These are phyloP conservation scores for Bryoglossum gracile DNA, from an alignment of 495 filamentous ascomycete genomes.

Conservation along the genomic window DNA sequence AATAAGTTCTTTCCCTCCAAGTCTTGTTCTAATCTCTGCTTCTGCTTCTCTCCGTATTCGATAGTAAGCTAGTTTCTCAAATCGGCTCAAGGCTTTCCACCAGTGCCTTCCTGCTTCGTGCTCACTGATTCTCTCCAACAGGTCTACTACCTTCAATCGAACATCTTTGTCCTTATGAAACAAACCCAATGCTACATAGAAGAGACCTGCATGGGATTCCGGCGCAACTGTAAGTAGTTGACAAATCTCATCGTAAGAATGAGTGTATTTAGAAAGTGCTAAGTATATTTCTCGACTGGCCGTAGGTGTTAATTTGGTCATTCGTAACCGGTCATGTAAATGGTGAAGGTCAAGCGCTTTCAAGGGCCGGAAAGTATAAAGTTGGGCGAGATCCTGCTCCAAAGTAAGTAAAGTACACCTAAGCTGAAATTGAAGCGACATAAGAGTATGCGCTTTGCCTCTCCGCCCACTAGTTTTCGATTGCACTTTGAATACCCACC, in stretches of 20 bases:
- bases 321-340: constrained; percentile 83
- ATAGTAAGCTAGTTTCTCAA: constrained; percentile 74
- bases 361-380: constrained; percentile 64
- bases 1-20: constrained; percentile 22
- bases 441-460: too few species aligned
- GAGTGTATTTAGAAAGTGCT: constrained; percentile 65
- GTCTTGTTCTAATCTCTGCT: constrained; percentile 29
- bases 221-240: constrained; percentile 81
- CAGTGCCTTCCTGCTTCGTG: constrained; percentile 92
- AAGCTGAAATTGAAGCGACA: too few species aligned
- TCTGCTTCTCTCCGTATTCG: constrained; percentile 61
- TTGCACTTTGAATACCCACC: too few species aligned
- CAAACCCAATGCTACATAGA: constrained; percentile 86
- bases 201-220: constrained; percentile 81
- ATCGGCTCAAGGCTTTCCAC: constrained; percentile 79
- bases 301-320: constrained; percentile 60
- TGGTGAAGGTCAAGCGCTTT: constrained; percentile 81
- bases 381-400: constrained; percentile 51
- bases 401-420: too few species aligned
- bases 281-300: constrained; percentile 76
- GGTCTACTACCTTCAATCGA: constrained; percentile 64
- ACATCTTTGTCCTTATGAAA: constrained; percentile 83
- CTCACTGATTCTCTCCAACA: constrained; percentile 72
- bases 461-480: too few species aligned
- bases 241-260: constrained; percentile 81